Base-by-base conservation (phyloP, 495 filamentous ascomycete species). In the Tuber aestivum region DNA sequence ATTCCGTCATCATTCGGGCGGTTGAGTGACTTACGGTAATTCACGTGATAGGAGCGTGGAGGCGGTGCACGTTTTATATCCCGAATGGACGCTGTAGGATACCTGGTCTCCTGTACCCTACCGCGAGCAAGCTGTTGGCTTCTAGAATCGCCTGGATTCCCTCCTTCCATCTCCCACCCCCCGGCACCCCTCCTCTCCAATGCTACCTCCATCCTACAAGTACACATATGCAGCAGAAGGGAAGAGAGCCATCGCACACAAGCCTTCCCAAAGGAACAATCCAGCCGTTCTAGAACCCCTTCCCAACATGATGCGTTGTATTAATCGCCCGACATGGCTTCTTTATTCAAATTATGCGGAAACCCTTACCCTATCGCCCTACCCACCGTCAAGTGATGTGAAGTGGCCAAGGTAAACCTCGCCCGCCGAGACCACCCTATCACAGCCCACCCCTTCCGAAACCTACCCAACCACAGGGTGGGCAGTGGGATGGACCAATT, bases 361-460 rank as follows among this genome's bases (percentile, higher is more conserved):
- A 65, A 65, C 56, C 56, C 56, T 65, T 65, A 65, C 56, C 56
- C 56, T 65, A 35, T 27, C 56, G n/a, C 50, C 50, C 50, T 61
- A 61, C 27, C 10, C 27, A 65, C 27, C 3, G 32, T 27, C 50
- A 35, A 65, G 56, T 65, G 56, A 65, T 32, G 27, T 35, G 27
- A 18, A 35, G 27, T 32, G 3, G 50, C 27, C 16, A 35, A 65
- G 56, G 27, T 65, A 16, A 65, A 65, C 27, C 56, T 35, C 56
- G 35, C 27, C 56, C 5, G 27, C 56, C 12, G 20, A 27, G 20
- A 65, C 27, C 27, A 35, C 3, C 56, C 56, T 65, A 65, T 65
- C 56, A 65, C 14, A 65, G 32, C 27, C 32, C 32, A 16, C 12
- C 27, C 12, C 56, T 65, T 65, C 56, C 56, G 20, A 35, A 16